Conservation (phyloP, 805 yeast genomes). For the Yueomyces sp. region DNA sequence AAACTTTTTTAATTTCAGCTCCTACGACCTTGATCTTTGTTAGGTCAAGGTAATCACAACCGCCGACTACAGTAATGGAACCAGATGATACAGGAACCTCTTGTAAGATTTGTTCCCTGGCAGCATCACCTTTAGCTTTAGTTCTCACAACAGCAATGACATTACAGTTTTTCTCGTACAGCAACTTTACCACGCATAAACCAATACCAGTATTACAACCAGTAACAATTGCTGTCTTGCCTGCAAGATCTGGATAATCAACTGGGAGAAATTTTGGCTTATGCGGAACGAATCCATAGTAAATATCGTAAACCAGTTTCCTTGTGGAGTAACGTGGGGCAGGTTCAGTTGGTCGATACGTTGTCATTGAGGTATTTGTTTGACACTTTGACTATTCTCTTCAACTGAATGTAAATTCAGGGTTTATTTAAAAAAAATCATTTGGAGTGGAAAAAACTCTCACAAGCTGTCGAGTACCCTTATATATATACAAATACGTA, state of each 20-base stretch:
- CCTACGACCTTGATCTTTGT: conserved; percentile 22
- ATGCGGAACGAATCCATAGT: conserved; percentile 15
- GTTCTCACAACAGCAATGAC: conserved; percentile 18
- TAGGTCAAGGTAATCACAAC: conserved; percentile 29
- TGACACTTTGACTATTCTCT: no score
- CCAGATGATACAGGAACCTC: conserved; percentile 19
- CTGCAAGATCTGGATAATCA: conserved; percentile 27
- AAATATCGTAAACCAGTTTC: conserved; percentile 7
- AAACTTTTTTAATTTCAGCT: conserved; percentile 5
- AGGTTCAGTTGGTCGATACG: conserved; percentile 6
- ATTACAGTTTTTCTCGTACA: conserved; percentile 24
- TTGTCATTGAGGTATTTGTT: no score
- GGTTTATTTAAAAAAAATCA: no score
- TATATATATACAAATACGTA: no score
- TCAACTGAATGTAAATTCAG: no score
- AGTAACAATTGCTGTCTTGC: conserved; percentile 28
- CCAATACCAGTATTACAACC: conserved; percentile 30
- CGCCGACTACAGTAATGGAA: conserved; percentile 13
- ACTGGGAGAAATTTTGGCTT: conserved; percentile 19
- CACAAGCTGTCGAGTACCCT: no score
- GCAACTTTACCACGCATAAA: conserved; percentile 13
- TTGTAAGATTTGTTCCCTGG: conserved; percentile 6
- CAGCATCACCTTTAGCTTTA: conserved; percentile 12
- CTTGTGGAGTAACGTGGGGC: conserved; percentile 12
- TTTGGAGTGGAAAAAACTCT: no score